Evolutionary conservation across 345 rosid genomes (phyloP).

Genomic region (Pistacia integerrima): DNA sequence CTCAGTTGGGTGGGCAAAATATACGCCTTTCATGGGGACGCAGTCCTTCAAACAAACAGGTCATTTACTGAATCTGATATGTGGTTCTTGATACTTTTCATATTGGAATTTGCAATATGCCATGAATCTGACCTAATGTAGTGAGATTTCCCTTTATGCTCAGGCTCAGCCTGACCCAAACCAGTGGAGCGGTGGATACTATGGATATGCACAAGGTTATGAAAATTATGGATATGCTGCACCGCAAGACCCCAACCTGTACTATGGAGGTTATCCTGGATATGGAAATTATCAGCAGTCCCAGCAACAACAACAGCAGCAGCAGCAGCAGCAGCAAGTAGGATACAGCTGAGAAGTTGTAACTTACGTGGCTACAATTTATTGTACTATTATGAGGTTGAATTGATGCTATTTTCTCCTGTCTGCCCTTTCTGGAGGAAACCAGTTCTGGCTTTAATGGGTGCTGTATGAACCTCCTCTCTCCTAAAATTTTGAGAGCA

Average conservation of each 20-base stretch:
- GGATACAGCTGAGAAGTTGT: constrained; percentile 56
- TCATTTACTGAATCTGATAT: not conserved
- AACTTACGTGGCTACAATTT: not conserved
- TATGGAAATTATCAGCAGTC: constrained; percentile 72
- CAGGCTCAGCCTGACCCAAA: constrained; percentile 61
- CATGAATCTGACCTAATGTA: not conserved
- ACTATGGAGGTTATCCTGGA: constrained; percentile 80
- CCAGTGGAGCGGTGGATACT: constrained; percentile 70
- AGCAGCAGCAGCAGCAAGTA: constrained; percentile 62
- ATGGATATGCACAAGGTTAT: constrained; percentile 74
- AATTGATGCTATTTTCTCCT: not conserved
- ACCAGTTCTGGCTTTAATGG: constrained; percentile 22
- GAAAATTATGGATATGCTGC: constrained; percentile 76
- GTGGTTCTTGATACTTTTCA: not conserved
- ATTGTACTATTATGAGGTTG: not conserved
- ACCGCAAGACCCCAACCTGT: constrained; percentile 81
- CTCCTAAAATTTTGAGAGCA: constrained; percentile 1
- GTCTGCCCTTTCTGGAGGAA: constrained; percentile 7
- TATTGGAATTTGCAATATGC: not conserved
- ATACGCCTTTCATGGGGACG: constrained; percentile 98
- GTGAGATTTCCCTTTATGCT: not conserved
- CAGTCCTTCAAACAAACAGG: constrained; percentile 86
- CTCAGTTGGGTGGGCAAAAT: constrained; percentile 72
- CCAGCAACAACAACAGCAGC: constrained; percentile 29
- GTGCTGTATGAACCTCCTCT: constrained; percentile 13